Evolutionary conservation across 2,329 filamentous ascomycete species (phyloP).

Genomic region (Calcarisporium arbuscula): DNA sequence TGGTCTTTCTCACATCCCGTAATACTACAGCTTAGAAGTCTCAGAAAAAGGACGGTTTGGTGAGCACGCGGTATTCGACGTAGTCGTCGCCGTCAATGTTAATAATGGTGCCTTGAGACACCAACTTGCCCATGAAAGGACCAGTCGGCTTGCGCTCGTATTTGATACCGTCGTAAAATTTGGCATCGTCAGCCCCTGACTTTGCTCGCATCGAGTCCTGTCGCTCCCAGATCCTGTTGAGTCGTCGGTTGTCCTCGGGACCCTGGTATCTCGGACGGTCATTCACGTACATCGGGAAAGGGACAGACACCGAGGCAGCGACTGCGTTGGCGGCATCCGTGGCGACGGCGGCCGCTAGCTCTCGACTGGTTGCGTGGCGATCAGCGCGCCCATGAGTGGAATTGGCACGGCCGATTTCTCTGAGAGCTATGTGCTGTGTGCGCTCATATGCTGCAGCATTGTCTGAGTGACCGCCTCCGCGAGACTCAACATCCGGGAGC

Average conservation of each 20-base stretch:
- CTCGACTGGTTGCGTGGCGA: constrained; percentile 36
- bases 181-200: constrained; percentile 43
- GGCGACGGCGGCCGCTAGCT: constrained; percentile 28
- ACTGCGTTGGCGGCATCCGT: constrained; percentile 19
- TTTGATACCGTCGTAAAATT: constrained; percentile 52
- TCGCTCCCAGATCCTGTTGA: constrained; percentile 50
- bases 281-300: constrained; percentile 13
- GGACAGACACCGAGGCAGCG: constrained; percentile 12
- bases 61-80: constrained; percentile 60
- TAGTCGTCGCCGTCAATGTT: constrained; percentile 62
- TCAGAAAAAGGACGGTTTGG: constrained; percentile 56
- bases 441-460: constrained; percentile 34
- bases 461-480: constrained; percentile 14
- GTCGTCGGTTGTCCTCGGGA: constrained; percentile 40
- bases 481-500: constrained; percentile 15
- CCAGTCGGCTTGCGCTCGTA: constrained; percentile 57
- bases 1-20: no score
- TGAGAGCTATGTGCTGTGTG: constrained; percentile 41
- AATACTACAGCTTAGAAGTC: no score
- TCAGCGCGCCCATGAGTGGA: constrained; percentile 45
- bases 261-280: constrained; percentile 35
- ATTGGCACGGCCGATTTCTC: constrained; percentile 47
- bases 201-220: constrained; percentile 44
- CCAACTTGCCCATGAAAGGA: constrained; percentile 57
- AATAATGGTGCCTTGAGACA: constrained; percentile 54